A percentile compares a stretch with the other conserved stretches of the same genome.
These are phyloP conservation scores for Naegleria gruberi DNA, from an alignment of 208 protist species.

Conservation along the genomic window DNA sequence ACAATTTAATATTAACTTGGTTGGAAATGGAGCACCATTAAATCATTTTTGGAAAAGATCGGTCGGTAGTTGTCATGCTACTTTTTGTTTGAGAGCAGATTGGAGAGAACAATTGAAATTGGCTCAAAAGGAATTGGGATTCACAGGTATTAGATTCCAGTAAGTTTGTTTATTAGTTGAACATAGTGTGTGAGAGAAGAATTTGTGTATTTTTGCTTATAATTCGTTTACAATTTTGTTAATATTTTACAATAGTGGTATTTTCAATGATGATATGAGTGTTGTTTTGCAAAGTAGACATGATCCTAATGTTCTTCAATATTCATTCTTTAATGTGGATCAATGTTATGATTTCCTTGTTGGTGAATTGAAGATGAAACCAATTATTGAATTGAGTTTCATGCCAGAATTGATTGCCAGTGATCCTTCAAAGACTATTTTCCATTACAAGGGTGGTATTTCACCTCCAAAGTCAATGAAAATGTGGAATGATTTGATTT, in stretches of 20 bases:
- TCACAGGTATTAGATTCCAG: not conserved
- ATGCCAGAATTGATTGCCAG: constrained; percentile 26
- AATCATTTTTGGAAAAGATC: not conserved
- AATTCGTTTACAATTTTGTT: too few relatives aligned
- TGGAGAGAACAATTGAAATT: constrained; percentile 18
- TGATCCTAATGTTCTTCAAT: not conserved
- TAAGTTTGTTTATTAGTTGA: not conserved
- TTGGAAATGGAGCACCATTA: not conserved
- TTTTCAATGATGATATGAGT: constrained; percentile 28
- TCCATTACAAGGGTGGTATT: constrained; percentile 17
- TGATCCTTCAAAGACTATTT: not conserved
- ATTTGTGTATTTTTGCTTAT: too few relatives aligned
- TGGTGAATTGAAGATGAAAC: constrained; percentile 17
- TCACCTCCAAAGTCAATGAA: not conserved
- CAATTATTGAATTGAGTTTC: constrained; percentile 34
- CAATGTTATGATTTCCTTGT: constrained; percentile 27
- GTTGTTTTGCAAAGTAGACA: not conserved
- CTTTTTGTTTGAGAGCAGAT: not conserved
- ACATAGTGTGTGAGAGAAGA: not conserved
- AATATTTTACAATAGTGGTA: constrained; percentile 7
- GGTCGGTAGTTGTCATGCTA: constrained; percentile 14
- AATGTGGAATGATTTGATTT: constrained; percentile 18
- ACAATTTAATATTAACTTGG: not conserved
- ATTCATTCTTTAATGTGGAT: constrained; percentile 24
- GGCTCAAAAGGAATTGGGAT: constrained; percentile 6